These are phyloP conservation scores for Coffea canephora DNA, from an alignment of 257 asterid genomes.

Conservation along the genomic window DNA sequence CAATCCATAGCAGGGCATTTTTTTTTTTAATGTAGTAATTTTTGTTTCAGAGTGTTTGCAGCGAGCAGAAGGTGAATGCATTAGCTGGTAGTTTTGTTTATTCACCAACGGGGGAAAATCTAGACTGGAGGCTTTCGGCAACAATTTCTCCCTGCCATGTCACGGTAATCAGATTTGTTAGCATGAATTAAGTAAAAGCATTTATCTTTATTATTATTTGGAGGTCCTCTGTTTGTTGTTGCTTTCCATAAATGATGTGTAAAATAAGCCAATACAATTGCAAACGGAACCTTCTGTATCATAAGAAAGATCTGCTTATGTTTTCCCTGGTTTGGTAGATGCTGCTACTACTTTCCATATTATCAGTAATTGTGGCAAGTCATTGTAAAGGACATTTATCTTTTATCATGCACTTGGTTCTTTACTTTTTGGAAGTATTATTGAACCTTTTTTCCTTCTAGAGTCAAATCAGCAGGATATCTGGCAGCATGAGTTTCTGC, in stretches of 20 bases:
- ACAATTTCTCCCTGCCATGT: slow-evolving; percentile 96
- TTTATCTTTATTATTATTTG: background rate
- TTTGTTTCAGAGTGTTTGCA: slow-evolving; percentile 78
- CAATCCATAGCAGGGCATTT: background rate
- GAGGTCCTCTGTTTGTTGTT: background rate
- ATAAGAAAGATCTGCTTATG: background rate
- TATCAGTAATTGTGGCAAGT: background rate
- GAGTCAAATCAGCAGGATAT: background rate
- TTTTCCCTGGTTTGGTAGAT: background rate
- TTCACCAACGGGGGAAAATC: slow-evolving; percentile 87
- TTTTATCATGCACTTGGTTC: background rate
- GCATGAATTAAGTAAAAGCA: background rate
- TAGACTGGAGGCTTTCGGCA: slow-evolving; percentile 97
- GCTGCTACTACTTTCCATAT: background rate
- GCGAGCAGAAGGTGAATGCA: slow-evolving; percentile 91
- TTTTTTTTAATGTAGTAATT: slow-evolving; percentile 5
- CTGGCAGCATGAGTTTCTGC: background rate
- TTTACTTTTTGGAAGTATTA: background rate
- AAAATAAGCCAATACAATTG: background rate
- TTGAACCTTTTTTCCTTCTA: background rate
- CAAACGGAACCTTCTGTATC: background rate
- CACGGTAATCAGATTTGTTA: slow-evolving; percentile 46
- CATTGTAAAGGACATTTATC: background rate
- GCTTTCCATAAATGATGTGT: background rate
- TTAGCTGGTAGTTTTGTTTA: slow-evolving; percentile 88